Evolutionary conservation across 257 asterid genomes (phyloP).

Genomic region (Ehretia macrophylla): DNA sequence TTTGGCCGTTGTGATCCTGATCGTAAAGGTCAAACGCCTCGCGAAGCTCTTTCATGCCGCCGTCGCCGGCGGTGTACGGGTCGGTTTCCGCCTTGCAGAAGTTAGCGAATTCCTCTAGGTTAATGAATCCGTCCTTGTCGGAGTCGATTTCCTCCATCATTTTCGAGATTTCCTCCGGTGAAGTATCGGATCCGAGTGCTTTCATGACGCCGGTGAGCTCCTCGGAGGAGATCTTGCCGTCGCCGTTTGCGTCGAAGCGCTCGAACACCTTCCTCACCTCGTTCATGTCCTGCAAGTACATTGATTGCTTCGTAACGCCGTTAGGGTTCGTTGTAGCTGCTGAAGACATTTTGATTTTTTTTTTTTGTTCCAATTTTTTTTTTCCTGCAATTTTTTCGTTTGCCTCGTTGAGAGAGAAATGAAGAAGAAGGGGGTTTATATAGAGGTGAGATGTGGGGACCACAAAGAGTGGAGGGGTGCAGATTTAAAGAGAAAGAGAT

Average conservation of each 20-base stretch:
- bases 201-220: conserved; percentile 63
- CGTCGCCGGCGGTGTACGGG: conserved; percentile 22
- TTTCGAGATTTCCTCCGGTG: conserved; percentile 42
- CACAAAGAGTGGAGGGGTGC: neutral
- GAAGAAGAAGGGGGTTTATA: neutral
- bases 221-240: conserved; percentile 74
- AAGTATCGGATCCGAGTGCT: conserved; percentile 61
- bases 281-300: conserved; percentile 40
- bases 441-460: neutral
- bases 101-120: conserved; percentile 61
- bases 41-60: conserved; percentile 48
- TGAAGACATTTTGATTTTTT: conserved; percentile 22
- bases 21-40: conserved; percentile 90
- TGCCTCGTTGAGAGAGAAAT: neutral
- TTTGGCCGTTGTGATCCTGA: conserved; percentile 72
- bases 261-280: conserved; percentile 59
- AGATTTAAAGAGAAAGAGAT: no score
- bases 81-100: conserved; percentile 43
- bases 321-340: neutral
- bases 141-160: conserved; percentile 78
- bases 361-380: no score
- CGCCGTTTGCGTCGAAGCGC: conserved; percentile 77
- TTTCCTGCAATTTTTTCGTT: neutral
- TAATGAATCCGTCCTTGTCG: conserved; percentile 81
- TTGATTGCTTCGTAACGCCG: conserved; percentile 22